phyloP scores from a whole-genome alignment of 1,284 basidiomycete species.

The Tausonia pullulans region DNA sequence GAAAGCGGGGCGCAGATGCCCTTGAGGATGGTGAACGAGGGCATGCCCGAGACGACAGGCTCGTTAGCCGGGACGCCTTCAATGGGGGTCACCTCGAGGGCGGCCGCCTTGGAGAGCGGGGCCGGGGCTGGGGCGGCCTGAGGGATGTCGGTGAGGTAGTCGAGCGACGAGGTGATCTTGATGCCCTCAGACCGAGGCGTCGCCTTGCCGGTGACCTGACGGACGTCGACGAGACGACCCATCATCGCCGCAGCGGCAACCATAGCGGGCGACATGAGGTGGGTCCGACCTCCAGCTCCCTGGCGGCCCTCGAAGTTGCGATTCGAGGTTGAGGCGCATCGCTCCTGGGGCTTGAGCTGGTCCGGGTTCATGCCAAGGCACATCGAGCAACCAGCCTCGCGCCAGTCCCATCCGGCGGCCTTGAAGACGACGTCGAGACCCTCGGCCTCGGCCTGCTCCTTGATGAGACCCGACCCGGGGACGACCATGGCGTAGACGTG shows the following conservation, averaged over 20 bases:
- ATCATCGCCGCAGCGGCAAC: constrained; percentile 86
- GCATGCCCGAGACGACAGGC: constrained; percentile 46
- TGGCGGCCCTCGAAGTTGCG: constrained; percentile 93
- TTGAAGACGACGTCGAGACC: constrained; percentile 84
- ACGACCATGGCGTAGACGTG: constrained; percentile 87
- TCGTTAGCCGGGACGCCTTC: constrained; percentile 46
- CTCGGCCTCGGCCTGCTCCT: constrained; percentile 88
- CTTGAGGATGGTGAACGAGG: constrained; percentile 68
- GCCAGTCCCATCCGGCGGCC: constrained; percentile 93
- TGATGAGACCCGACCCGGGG: constrained; percentile 86
- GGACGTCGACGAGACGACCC: constrained; percentile 77
- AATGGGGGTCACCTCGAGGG: constrained; percentile 28
- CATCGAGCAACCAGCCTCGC: constrained; percentile 97
- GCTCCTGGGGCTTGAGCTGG: constrained; percentile 76
- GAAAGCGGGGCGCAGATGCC: constrained; percentile 81
- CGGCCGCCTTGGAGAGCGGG: constrained; percentile 31
- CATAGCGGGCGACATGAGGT: constrained; percentile 90
- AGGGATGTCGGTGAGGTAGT: constrained; percentile 65
- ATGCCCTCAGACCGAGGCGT: constrained; percentile 33
- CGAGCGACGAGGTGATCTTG: constrained; percentile 55
- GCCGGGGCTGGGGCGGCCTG: constrained; percentile 37
- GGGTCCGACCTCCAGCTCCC: constrained; percentile 83
- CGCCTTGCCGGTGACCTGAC: constrained; percentile 54
- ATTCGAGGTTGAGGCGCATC: constrained; percentile 93
- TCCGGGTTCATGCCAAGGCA: constrained; percentile 97